phyloP scores from a whole-genome alignment of 179 eudicot genomes.

The Gypsophila paniculata region DNA sequence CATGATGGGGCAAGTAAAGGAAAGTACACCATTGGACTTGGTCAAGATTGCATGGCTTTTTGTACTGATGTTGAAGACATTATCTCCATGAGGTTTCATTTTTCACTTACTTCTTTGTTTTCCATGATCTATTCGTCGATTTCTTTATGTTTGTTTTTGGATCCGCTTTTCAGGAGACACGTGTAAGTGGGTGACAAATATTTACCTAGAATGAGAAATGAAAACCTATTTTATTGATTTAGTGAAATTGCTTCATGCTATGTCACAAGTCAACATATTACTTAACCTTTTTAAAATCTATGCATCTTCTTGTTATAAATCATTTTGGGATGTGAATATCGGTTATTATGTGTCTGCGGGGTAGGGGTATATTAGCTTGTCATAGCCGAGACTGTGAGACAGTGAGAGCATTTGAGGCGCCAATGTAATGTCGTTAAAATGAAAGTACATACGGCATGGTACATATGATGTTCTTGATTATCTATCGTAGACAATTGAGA shows the following conservation, averaged over 20 bases:
- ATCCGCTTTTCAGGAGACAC: no score
- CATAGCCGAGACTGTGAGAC: neutral
- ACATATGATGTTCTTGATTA: neutral
- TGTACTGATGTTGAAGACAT: conserved; percentile 98
- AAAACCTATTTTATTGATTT: no score
- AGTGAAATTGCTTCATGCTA: neutral
- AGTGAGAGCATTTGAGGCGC: neutral
- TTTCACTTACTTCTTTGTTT: neutral
- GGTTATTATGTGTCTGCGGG: neutral
- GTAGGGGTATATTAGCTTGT: neutral
- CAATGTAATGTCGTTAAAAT: neutral
- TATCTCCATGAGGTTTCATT: conserved; percentile 84
- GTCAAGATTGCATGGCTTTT: conserved; percentile 96
- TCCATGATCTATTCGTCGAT: neutral
- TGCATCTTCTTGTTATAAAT: neutral
- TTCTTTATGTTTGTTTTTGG: no score
- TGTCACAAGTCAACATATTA: neutral
- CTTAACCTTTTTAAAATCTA: neutral
- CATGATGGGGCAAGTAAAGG: conserved; percentile 97
- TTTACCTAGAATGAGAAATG: no score
- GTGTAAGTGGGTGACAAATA: no score
- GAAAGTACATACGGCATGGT: neutral
- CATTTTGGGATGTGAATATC: neutral
- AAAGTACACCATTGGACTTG: conserved; percentile 96
- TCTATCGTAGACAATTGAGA: conserved; percentile 7